Percentiles rank a stretch among this genome's conserved stretches.
Evolutionary conservation across 164 flowering plant genomes (phyloP).

Genomic region (Stephania japonica): DNA sequence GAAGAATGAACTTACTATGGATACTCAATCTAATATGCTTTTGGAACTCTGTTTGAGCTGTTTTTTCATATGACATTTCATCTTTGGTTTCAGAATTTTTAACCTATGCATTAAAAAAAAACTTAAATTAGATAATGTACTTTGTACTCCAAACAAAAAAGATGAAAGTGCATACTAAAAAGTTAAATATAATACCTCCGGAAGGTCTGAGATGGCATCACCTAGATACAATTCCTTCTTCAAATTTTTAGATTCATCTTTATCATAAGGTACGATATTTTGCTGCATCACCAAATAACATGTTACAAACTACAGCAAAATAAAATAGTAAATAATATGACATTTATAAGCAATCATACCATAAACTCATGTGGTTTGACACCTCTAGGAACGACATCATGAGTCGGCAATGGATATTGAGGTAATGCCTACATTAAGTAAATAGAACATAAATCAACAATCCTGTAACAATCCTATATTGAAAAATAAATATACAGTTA

Average conservation of each 20-base stretch:
- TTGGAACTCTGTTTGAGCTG: slow-evolving; percentile 57
- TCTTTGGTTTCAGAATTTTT: slow-evolving; percentile 43
- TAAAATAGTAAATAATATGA: background rate
- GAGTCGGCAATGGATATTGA: slow-evolving; percentile 75
- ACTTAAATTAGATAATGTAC: background rate
- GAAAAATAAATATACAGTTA: background rate
- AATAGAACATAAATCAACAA: background rate
- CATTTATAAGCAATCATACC: slow-evolving; percentile 26
- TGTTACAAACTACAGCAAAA: background rate
- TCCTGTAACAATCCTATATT: background rate
- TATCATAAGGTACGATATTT: slow-evolving; percentile 42
- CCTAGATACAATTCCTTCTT: slow-evolving; percentile 31
- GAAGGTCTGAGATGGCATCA: slow-evolving; percentile 85
- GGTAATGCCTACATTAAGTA: slow-evolving; percentile 52
- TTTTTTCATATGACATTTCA: slow-evolving; percentile 46
- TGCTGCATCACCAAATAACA: slow-evolving; percentile 21
- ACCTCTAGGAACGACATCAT: slow-evolving; percentile 60
- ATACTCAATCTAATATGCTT: slow-evolving; percentile 39
- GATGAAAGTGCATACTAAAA: slow-evolving; percentile 12
- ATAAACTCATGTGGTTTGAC: slow-evolving; percentile 51
- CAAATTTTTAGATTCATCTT: slow-evolving; percentile 21
- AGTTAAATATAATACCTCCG: too few species aligned
- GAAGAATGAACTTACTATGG: slow-evolving; percentile 33
- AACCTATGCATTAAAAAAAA: slow-evolving; percentile 31
- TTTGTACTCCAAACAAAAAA: background rate